Conservation (phyloP, 352 stramenopile species). For the Pythium plurisporium region DNA sequence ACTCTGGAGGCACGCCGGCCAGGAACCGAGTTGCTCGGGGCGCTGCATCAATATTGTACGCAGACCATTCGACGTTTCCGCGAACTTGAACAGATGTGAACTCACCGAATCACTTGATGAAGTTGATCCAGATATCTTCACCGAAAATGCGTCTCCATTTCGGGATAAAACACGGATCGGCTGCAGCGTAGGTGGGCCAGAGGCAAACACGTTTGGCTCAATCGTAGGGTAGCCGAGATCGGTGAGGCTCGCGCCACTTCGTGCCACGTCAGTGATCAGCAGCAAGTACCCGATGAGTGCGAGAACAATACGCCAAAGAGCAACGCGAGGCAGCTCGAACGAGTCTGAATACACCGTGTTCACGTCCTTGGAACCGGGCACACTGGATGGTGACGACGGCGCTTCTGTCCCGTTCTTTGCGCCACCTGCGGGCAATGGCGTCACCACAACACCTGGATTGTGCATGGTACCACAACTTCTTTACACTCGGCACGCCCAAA, state of each 20-base stretch:
- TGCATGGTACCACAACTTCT: no score
- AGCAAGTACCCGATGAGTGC: conserved; percentile 21
- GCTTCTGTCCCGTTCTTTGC: not conserved
- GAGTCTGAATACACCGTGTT: conserved; percentile 12
- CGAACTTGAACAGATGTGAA: conserved; percentile 20
- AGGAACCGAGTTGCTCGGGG: conserved; percentile 3
- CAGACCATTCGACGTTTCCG: conserved; percentile 20
- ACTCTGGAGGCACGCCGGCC: conserved; percentile 12
- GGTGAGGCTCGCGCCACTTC: conserved; percentile 20
- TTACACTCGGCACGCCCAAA: no score
- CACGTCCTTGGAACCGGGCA: not conserved
- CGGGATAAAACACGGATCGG: conserved; percentile 8
- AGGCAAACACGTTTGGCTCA: conserved; percentile 25
- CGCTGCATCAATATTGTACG: conserved; percentile 18
- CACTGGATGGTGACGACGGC: not conserved
- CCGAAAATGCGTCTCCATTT: not conserved
- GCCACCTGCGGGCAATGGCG: not conserved
- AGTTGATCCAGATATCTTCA: not conserved
- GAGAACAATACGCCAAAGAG: conserved; percentile 13
- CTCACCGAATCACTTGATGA: conserved; percentile 1
- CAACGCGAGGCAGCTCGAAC: conserved; percentile 14
- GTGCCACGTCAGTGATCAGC: conserved; percentile 20
- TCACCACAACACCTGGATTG: not conserved
- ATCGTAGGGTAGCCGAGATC: conserved; percentile 20
- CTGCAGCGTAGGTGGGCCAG: conserved; percentile 5